Base-by-base conservation (phyloP, 106 monocot genomes). In the Ottelia alismoides region DNA sequence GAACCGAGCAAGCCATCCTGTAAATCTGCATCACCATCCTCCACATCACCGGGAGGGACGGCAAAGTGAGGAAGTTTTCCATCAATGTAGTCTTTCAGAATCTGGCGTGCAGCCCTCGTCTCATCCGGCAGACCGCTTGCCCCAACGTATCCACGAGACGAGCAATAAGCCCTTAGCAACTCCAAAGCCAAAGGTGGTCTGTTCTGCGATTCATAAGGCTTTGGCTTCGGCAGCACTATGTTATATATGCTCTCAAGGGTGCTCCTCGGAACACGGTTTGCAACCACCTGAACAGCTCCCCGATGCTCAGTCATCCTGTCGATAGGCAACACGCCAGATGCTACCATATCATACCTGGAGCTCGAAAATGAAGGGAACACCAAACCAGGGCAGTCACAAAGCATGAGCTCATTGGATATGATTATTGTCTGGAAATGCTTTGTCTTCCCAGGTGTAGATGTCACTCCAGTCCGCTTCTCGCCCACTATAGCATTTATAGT, bases 341-440 rank as follows among this genome's bases (percentile, higher is more conserved):
- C 88, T 22, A 96, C 66, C 94, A 96, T 96, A 28, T 96, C 85
- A 55, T 88, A 76, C 21, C 84, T 75, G 7, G 94, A 96, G 61
- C 84, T 81, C 31, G 94, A 88, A 64, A 96, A 96, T 2, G 94
- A 96, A 51, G 94, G 94, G 52, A 96, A 96, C 11, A 88, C 94
- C 45, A 96, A 55, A 50, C 94, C 94, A 18, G 94, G 94, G 54
- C 94, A 96, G 50, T 96, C 94, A 60, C 94, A 96, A 18, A 96
- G 80, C n/a, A 85, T 63, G 22, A 96, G 78, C 66, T 85, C 74
- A 30, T 88, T 78, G 5, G 94, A 96, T 26, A 96, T 88, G 14
- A 88, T 84, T 30, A 96, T 63, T 30, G 94, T 96, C 61, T 96
- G 94, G 58, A 96, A 96, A 66, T 96, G 94, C 56, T 96, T 96